Evolutionary conservation across 495 filamentous ascomycete species (phyloP), one percentile per base, ranked within the genome.

Genomic region (Saxophila tyrrhenica): DNA sequence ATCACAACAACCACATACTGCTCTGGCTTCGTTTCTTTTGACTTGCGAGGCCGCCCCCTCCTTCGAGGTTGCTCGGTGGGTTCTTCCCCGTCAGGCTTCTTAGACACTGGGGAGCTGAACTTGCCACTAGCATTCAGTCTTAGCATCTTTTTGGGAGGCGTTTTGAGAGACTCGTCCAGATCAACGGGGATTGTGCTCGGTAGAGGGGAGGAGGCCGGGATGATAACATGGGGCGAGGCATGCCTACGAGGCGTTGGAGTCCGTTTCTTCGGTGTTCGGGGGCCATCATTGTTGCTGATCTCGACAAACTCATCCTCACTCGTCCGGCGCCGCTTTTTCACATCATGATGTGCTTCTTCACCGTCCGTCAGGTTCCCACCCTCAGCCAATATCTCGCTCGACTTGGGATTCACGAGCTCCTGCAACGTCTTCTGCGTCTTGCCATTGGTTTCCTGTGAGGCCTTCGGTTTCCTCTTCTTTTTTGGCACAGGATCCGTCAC

Each of bases 71-170:
- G 29, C 52, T 70, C 43, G 57, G 66, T 25, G 61, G 67, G 22
- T 9, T 62, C 32, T n/a, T 53, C 61, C 1, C 65, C 59, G 13
- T 54, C 62, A 2, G 58, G 24, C 7, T 63, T 61, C 38, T 65
- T 67, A 8, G 52, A 48, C 15, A 64, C 63, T 16, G 79, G 74
- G 0, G 79, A 82, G 29, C 75, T 72, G n/a, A 82, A 67, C 48
- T 73, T 77, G n/a, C 79, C 80, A 58, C 78, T 78, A 1, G 70
- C 55, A 58, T 76, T 77, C 19, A 82, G 57, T 57, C 72, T 75
- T 19, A 82, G 61, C n/a, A 71, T 71, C 60, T 76, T 80, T 50
- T 68, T 70, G 17, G 62, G 62, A 13, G 62, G 62, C 16, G 55
- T 23, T 25, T 32, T 53, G 8, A 21, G 10, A 2, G 41, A 15